Conservation (phyloP, 352 stramenopile species). For the Phytophthora multivora region DNA sequence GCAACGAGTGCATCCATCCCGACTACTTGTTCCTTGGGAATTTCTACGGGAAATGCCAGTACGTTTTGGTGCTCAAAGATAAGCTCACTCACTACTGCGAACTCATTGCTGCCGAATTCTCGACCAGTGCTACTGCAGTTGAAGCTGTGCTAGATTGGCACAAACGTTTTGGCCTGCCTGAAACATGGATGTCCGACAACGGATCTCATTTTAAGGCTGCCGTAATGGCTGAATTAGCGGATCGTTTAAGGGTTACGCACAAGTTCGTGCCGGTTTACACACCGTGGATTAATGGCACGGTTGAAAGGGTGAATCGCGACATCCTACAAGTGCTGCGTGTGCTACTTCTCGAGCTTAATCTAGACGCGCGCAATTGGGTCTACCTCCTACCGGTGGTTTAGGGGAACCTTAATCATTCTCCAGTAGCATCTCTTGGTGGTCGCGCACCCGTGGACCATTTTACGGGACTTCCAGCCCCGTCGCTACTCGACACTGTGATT, state of each 20-base stretch:
- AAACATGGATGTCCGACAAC: constrained; percentile 8
- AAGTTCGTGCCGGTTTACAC: constrained; percentile 10
- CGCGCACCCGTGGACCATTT: constrained; percentile 12
- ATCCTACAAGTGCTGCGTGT: constrained; percentile 20
- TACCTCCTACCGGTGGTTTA: constrained; percentile 20
- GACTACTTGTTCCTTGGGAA: no score
- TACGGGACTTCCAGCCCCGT: constrained; percentile 12
- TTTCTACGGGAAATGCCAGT: no score
- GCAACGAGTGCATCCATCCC: not conserved
- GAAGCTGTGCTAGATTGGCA: constrained; percentile 11
- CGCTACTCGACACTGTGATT: not conserved
- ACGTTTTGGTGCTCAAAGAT: no score
- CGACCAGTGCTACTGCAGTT: not conserved
- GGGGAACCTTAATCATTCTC: constrained; percentile 19
- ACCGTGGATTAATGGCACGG: constrained; percentile 3
- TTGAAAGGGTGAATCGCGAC: constrained; percentile 20
- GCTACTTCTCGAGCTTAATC: constrained; percentile 9
- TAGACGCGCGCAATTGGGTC: constrained; percentile 14
- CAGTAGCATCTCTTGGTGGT: not conserved
- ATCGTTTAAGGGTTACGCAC: constrained; percentile 7
- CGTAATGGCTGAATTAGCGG: constrained; percentile 19
- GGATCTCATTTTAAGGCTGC: constrained; percentile 21
- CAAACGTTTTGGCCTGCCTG: constrained; percentile 20
- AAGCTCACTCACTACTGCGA: no score
- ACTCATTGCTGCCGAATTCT: no score